Evolutionary conservation across 768 basidiomycete genomes (phyloP).

Genomic region (Amanita rubescens): DNA sequence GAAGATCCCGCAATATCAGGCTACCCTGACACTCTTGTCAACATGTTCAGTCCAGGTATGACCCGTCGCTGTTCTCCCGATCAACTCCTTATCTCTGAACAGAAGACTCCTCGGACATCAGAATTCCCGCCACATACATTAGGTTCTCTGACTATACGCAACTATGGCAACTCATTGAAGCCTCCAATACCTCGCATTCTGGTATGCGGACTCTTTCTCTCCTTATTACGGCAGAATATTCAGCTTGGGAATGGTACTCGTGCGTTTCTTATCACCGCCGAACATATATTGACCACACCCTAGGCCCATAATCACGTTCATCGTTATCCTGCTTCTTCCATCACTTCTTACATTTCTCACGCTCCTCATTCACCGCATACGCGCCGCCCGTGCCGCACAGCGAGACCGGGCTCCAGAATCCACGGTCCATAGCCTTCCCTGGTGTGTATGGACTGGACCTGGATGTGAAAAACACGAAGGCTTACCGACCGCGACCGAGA

Average conservation of each 20-base stretch:
- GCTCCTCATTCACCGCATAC: conserved; percentile 82
- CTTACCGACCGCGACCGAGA: conserved; percentile 20
- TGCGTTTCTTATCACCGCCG: conserved; percentile 28
- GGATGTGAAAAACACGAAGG: conserved; percentile 76
- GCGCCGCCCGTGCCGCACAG: conserved; percentile 73
- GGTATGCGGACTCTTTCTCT: conserved; percentile 70
- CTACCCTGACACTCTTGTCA: conserved; percentile 70
- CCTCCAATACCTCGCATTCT: conserved; percentile 74
- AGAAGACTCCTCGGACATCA: conserved; percentile 84
- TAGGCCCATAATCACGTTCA: conserved; percentile 80
- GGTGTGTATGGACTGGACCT: conserved; percentile 74
- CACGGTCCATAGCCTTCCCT: conserved; percentile 71
- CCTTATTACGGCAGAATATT: conserved; percentile 70
- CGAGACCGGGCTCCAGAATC: conserved; percentile 81
- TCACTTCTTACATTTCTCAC: conserved; percentile 85
- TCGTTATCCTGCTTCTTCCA: conserved; percentile 85
- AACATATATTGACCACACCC: conserved; percentile 4
- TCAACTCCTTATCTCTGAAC: conserved; percentile 8
- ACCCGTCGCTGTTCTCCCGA: conserved; percentile 3
- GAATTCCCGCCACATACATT: conserved; percentile 83
- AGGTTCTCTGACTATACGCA: conserved; percentile 73
- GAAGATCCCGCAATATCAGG: conserved; percentile 57
- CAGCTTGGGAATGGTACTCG: conserved; percentile 93
- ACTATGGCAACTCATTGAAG: conserved; percentile 59
- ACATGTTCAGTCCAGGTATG: conserved; percentile 89